A percentile compares a stretch with the other conserved stretches of the same genome.
These are phyloP conservation scores for Gentiana macrophylla DNA, from an alignment of 257 asterid species.

Conservation along the genomic window DNA sequence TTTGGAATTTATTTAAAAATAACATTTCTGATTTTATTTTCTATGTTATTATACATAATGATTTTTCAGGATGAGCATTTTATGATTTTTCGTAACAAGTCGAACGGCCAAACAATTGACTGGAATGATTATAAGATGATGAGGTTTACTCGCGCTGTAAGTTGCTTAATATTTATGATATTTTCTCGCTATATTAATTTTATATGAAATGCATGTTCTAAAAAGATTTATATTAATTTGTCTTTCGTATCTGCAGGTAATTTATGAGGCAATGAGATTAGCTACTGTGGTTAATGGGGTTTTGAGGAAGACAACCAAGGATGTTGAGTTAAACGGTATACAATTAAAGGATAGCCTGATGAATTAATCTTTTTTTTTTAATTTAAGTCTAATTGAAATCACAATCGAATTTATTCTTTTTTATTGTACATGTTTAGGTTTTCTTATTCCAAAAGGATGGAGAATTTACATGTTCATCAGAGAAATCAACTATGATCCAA, in stretches of 20 bases:
- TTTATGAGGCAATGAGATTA: constrained; percentile 50
- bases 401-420: not conserved
- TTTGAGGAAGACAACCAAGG: constrained; percentile 57
- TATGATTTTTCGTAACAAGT: constrained; percentile 31
- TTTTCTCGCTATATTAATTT: not conserved
- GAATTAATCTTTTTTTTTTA: not conserved
- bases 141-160: constrained; percentile 72
- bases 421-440: constrained; percentile 27
- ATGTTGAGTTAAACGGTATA: constrained; percentile 49
- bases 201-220: not conserved
- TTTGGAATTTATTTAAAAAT: too few relatives aligned
- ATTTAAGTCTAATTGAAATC: too few relatives aligned
- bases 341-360: not conserved
- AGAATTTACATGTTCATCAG: constrained; percentile 59
- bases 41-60: not conserved
- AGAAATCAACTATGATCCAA: constrained; percentile 72
- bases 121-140: constrained; percentile 57
- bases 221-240: not conserved
- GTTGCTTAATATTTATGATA: constrained; percentile 2
- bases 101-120: constrained; percentile 27
- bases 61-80: constrained; percentile 58
- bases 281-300: constrained; percentile 62
- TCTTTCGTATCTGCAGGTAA: constrained; percentile 25
- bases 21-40: too few relatives aligned
- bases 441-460: constrained; percentile 69